These are phyloP conservation scores for Phytopythium delawarense DNA, from an alignment of 352 stramenopile species.

Conservation along the genomic window DNA sequence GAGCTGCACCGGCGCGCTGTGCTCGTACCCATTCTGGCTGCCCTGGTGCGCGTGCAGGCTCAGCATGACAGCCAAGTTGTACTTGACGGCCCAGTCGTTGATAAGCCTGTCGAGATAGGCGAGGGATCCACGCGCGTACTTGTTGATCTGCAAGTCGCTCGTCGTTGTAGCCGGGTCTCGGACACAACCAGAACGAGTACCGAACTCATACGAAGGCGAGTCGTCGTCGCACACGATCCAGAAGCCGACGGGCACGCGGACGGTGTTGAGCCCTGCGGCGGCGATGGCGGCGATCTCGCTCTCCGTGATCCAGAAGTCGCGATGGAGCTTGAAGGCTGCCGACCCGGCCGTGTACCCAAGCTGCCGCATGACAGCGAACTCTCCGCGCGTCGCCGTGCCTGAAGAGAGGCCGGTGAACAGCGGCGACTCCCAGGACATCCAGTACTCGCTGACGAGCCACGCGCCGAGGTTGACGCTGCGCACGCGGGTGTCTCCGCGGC, in stretches of 20 bases:
- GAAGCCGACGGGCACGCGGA: conserved; percentile 38
- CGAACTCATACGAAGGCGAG: conserved; percentile 6
- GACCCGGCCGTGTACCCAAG: too few relatives aligned
- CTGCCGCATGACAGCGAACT: too few relatives aligned
- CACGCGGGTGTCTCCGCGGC: too few relatives aligned
- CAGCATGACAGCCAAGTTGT: conserved; percentile 14
- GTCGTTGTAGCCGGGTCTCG: neutral
- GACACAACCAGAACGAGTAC: neutral
- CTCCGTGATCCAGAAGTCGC: conserved; percentile 22
- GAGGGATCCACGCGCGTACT: conserved; percentile 9
- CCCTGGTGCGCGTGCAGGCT: conserved; percentile 49
- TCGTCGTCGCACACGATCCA: conserved; percentile 38
- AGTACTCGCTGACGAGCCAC: too few relatives aligned
- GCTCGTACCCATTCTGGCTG: conserved; percentile 56
- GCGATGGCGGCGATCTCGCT: conserved; percentile 20
- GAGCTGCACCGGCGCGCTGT: conserved; percentile 24
- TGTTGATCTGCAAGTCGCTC: neutral
- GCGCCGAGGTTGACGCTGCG: too few relatives aligned
- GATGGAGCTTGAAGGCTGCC: conserved; percentile 4
- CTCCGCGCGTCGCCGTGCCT: too few relatives aligned
- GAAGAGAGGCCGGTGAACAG: too few relatives aligned
- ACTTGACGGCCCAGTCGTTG: conserved; percentile 38
- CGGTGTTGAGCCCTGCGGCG: neutral
- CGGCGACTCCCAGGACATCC: too few relatives aligned
- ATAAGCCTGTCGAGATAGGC: conserved; percentile 27